Evolutionary conservation across 495 filamentous ascomycete species (phyloP).

Genomic region (Bathelium albidoporum): DNA sequence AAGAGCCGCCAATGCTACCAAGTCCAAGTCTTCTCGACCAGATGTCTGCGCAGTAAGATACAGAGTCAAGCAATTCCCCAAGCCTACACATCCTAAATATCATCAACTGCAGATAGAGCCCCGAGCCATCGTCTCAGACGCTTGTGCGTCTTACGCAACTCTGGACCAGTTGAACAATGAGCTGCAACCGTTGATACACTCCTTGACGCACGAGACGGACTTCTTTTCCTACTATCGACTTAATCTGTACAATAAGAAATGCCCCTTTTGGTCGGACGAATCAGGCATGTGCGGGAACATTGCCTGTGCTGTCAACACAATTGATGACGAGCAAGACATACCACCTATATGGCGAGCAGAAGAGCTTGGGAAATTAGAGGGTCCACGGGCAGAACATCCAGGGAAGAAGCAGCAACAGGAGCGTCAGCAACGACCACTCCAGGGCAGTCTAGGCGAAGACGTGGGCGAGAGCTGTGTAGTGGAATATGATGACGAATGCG

Average conservation of each 20-base stretch:
- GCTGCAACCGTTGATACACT: conserved; percentile 68
- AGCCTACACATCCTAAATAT: conserved; percentile 16
- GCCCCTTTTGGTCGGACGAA: conserved; percentile 91
- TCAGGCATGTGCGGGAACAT: conserved; percentile 96
- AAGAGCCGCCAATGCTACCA: conserved; percentile 7
- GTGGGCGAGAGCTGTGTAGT: conserved; percentile 94
- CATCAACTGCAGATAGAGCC: conserved; percentile 46
- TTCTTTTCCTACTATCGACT: conserved; percentile 97
- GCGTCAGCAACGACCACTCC: conserved; percentile 56
- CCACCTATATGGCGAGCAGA: conserved; percentile 83
- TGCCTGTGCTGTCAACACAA: conserved; percentile 91
- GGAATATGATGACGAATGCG: conserved; percentile 96
- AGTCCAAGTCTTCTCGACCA: conserved; percentile 32
- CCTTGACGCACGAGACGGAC: conserved; percentile 77
- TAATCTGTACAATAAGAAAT: conserved; percentile 90
- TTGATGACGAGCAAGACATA: conserved; percentile 91
- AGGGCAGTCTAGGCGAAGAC: conserved; percentile 70
- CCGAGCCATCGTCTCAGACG: conserved; percentile 62
- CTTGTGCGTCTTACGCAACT: conserved; percentile 83
- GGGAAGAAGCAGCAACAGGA: conserved; percentile 59
- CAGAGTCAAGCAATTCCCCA: conserved; percentile 8
- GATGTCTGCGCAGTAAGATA: conserved; percentile 59
- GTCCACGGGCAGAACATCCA: conserved; percentile 82
- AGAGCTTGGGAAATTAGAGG: conserved; percentile 86
- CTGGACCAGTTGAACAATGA: conserved; percentile 74